These are phyloP conservation scores for Lactifluus hygrophoroides DNA, from an alignment of 768 basidiomycete species.

Conservation along the genomic window DNA sequence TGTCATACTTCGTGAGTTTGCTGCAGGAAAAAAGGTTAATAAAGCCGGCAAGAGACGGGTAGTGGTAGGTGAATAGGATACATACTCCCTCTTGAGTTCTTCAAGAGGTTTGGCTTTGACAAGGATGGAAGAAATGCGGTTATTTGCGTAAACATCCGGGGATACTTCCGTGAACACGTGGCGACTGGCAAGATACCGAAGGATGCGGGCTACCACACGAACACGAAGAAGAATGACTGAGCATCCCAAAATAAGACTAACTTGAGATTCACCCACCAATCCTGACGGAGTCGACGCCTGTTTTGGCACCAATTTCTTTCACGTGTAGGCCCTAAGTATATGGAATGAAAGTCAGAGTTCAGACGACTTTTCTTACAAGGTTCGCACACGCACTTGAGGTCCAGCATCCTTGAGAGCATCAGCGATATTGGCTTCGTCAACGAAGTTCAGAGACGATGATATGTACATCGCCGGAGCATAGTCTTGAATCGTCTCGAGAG, in stretches of 20 bases:
- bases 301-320: slow-evolving; percentile 4
- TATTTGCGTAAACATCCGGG: slow-evolving; percentile 30
- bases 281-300: not conserved
- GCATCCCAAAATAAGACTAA: not conserved
- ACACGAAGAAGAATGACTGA: not conserved
- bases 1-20: slow-evolving; percentile 11
- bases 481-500: not conserved
- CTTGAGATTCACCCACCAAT: not conserved
- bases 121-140: slow-evolving; percentile 30
- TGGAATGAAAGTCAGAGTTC: not conserved
- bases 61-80: not conserved
- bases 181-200: slow-evolving; percentile 33
- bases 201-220: slow-evolving; percentile 29
- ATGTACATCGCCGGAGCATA: not conserved
- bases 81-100: slow-evolving; percentile 8
- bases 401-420: slow-evolving; percentile 6
- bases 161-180: slow-evolving; percentile 29
- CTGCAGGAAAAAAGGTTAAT: not conserved
- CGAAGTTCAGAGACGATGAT: not conserved
- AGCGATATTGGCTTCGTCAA: slow-evolving; percentile 1
- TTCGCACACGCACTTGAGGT: slow-evolving; percentile 1
- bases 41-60: not conserved
- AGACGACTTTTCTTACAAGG: no score
- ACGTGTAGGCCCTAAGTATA: slow-evolving; percentile 8
- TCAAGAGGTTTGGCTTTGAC: slow-evolving; percentile 27